phyloP scores from a whole-genome alignment of 2,329 filamentous ascomycete genomes.

The Neoscytalidium dimidiatum region DNA sequence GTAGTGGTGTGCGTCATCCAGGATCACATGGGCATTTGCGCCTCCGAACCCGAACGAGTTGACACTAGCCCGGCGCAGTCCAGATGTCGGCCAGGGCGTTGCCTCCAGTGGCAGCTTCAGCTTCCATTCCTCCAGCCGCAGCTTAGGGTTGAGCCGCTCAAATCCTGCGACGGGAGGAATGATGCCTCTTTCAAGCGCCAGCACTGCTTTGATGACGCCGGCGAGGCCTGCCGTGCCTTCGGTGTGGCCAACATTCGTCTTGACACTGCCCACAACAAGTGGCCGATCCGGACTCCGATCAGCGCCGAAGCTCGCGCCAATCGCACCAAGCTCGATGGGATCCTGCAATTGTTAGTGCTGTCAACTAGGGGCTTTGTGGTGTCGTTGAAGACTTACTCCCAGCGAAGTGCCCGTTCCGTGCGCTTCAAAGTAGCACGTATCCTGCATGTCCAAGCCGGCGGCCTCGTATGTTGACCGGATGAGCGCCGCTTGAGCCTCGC shows the following conservation, averaged over 20 bases:
- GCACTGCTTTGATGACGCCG: slow-evolving; percentile 31
- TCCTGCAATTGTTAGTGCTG: not conserved
- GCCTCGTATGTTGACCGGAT: slow-evolving; percentile 38
- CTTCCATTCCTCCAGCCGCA: not conserved
- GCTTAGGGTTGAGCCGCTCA: not conserved
- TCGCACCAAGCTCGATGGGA: not conserved
- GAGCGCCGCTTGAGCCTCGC: slow-evolving; percentile 35
- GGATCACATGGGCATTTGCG: slow-evolving; percentile 31
- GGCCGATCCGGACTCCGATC: slow-evolving; percentile 23
- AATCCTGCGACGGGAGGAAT: slow-evolving; percentile 26
- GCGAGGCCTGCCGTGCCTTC: slow-evolving; percentile 31
- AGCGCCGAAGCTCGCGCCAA: slow-evolving; percentile 25
- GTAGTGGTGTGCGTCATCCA: slow-evolving; percentile 18
- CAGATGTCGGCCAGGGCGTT: slow-evolving; percentile 20
- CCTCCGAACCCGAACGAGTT: slow-evolving; percentile 30
- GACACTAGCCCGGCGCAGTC: slow-evolving; percentile 22
- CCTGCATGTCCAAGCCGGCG: slow-evolving; percentile 29
- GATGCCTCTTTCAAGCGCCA: slow-evolving; percentile 28
- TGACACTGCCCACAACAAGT: slow-evolving; percentile 22
- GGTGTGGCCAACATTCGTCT: slow-evolving; percentile 35
- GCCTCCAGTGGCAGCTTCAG: slow-evolving; percentile 18
- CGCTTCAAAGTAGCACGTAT: slow-evolving; percentile 46
- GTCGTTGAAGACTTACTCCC: slow-evolving; percentile 49
- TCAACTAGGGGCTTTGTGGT: slow-evolving; percentile 21
- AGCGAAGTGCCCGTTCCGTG: slow-evolving; percentile 59